Percentiles rank a stretch among this genome's conserved stretches.
phyloP scores from a whole-genome alignment of 306 rosid species.

The Arachis hypogaea region DNA sequence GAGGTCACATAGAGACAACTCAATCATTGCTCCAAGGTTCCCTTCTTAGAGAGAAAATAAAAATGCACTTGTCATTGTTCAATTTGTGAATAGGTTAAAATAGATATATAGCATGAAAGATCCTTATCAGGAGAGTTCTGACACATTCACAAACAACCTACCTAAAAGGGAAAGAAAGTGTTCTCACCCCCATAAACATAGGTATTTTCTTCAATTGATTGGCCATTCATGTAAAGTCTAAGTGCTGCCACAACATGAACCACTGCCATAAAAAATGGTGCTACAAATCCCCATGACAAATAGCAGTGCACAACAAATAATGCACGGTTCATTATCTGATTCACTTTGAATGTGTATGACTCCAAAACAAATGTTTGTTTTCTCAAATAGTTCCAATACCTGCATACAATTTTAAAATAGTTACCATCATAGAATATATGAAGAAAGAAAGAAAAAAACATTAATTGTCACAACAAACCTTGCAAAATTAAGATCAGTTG shows the following conservation, averaged over 20 bases:
- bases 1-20: too few species aligned
- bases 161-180: conserved; percentile 47
- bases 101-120: conserved; percentile 2
- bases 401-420: conserved; percentile 39
- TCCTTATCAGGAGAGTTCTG: neutral
- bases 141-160: conserved; percentile 40
- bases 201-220: conserved; percentile 61
- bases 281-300: conserved; percentile 93
- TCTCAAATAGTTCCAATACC: conserved; percentile 99
- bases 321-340: conserved; percentile 94
- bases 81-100: too few species aligned
- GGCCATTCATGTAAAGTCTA: conserved; percentile 56
- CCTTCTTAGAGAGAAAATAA: too few species aligned
- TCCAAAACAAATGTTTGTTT: conserved; percentile 98
- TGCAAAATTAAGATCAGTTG: conserved; percentile 88
- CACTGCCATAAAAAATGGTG: conserved; percentile 75
- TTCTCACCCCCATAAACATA: conserved; percentile 74
- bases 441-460: neutral
- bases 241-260: conserved; percentile 75
- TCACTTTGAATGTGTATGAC: conserved; percentile 79
- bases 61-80: too few species aligned
- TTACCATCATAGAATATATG: conserved; percentile 26
- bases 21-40: too few species aligned
- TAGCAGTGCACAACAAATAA: conserved; percentile 78
- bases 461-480: conserved; percentile 61